Evolutionary conservation across 2,329 filamentous ascomycete genomes (phyloP).

Genomic region (Sporothrix euskadiensis): DNA sequence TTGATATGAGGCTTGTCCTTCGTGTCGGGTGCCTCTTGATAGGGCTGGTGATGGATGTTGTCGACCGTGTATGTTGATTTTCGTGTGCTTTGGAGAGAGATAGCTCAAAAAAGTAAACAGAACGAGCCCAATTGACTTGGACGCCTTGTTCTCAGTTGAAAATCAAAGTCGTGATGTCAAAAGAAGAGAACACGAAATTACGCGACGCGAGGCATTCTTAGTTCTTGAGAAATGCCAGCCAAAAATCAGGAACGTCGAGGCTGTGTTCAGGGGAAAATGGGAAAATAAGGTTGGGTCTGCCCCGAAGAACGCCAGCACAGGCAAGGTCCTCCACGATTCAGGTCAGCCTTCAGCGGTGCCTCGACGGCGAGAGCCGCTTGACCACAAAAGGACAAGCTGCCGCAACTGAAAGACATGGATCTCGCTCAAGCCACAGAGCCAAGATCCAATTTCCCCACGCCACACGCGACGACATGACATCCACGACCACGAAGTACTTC

Average conservation of each 20-base stretch:
- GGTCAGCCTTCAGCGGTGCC: slow-evolving; percentile 19
- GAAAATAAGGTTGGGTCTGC: not conserved
- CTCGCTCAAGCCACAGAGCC: slow-evolving; percentile 9
- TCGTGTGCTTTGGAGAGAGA: not conserved
- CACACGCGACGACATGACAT: not conserved
- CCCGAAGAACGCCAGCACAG: not conserved
- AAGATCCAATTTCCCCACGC: not conserved
- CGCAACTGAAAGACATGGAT: not conserved
- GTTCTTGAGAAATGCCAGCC: not conserved
- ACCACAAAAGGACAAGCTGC: not conserved
- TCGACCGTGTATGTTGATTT: not conserved
- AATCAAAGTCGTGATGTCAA: not conserved
- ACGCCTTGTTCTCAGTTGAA: not conserved
- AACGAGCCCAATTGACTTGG: slow-evolving; percentile 12
- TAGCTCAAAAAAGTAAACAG: not conserved
- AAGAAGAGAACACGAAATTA: not conserved
- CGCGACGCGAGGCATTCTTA: slow-evolving; percentile 9
- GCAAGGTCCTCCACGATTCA: not conserved
- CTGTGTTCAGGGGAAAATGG: not conserved
- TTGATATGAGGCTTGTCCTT: not conserved
- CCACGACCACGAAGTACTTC: not conserved
- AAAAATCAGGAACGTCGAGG: not conserved
- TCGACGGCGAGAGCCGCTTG: not conserved
- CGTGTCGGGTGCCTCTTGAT: not conserved
- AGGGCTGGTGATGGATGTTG: not conserved